Evolutionary conservation across 257 asterid genomes (phyloP).

Genomic region (Fraxinus cuspidata): DNA sequence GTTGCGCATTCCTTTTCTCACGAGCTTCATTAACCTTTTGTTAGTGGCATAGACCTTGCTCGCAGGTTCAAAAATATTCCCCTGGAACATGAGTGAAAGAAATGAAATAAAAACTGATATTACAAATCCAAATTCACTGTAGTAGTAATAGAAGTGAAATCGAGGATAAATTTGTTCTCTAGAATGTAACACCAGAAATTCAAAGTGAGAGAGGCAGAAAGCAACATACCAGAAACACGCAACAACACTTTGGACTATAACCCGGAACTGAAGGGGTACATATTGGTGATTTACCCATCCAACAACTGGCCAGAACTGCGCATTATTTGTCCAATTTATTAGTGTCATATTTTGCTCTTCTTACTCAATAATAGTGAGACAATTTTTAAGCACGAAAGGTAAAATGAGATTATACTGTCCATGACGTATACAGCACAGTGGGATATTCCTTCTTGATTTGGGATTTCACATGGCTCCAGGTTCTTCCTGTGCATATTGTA

Average conservation of each 20-base stretch:
- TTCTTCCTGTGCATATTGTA: slow-evolving; percentile 57
- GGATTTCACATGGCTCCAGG: slow-evolving; percentile 80
- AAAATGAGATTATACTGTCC: slow-evolving; percentile 50
- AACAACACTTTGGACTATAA: slow-evolving; percentile 70
- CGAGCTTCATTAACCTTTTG: slow-evolving; percentile 39
- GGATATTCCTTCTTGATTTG: slow-evolving; percentile 89
- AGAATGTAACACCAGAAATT: not conserved
- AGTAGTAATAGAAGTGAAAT: not conserved
- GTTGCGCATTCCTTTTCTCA: not conserved
- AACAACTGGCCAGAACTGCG: slow-evolving; percentile 97
- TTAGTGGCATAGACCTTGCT: slow-evolving; percentile 59
- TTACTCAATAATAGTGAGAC: not conserved
- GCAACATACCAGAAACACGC: slow-evolving; percentile 80
- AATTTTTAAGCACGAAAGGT: not conserved
- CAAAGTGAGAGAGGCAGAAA: not conserved
- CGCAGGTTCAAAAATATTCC: slow-evolving; percentile 77
- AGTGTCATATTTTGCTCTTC: not conserved
- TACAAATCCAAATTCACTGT: not conserved
- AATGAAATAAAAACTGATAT: not conserved
- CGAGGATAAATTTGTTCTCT: not conserved
- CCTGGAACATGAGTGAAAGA: slow-evolving; percentile 40
- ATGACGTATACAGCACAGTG: slow-evolving; percentile 70
- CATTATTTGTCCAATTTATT: not conserved
- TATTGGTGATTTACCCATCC: slow-evolving; percentile 96
- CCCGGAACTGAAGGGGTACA: slow-evolving; percentile 89